Base-by-base conservation (phyloP, 2,329 filamentous ascomycete genomes). In the Ophiostoma quercus region DNA sequence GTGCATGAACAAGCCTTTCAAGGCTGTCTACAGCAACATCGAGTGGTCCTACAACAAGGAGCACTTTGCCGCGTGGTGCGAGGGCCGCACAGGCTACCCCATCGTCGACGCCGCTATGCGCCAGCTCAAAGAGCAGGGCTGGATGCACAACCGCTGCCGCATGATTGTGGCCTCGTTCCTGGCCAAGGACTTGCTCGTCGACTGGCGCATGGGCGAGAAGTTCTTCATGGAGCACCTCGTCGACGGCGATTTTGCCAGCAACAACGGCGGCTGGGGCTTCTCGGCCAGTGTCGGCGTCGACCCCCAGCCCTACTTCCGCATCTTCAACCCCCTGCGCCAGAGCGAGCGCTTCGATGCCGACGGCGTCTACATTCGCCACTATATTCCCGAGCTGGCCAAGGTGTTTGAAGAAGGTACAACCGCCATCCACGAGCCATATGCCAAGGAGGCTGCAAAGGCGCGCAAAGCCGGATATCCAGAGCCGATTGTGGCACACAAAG, bases 91-190 rank as follows among this genome's bases (percentile, higher is more conserved):
- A 0, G 92, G 92, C 0, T 94, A 88, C 75, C 92, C 92, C 0
- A 90, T 96, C 66, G 90, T 96, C 29, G 92, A 96, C 76, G 92
- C 92, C 0, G 91, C 91, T 1, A 95, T 96, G 91, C 86, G 92
- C 9, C 92, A 96, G 78, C 77, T 94, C 7, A 84, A 83, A 12
- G 77, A 85, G 22, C 84, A 84, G 63, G 90, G 87, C 1, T 95
- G 88, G 80, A 92, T 95, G 90, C 92, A 94, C 77, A 96, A 96
- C 77, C 88, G 92, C 11, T 88, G 88, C 74, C 88, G 92, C 37
- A 96, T 96, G 92, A 88, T 94, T 65, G 89, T 90, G 1, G 91
- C 91, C 0, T 94, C 88, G 0, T 96, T 95, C 76, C 81, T 96
- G 0, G 83, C 88, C 66, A 96, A 96, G 76, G 90, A 96, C 74